These are phyloP conservation scores for Dovyalis caffra DNA, from an alignment of 345 rosid genomes.

Conservation along the genomic window DNA sequence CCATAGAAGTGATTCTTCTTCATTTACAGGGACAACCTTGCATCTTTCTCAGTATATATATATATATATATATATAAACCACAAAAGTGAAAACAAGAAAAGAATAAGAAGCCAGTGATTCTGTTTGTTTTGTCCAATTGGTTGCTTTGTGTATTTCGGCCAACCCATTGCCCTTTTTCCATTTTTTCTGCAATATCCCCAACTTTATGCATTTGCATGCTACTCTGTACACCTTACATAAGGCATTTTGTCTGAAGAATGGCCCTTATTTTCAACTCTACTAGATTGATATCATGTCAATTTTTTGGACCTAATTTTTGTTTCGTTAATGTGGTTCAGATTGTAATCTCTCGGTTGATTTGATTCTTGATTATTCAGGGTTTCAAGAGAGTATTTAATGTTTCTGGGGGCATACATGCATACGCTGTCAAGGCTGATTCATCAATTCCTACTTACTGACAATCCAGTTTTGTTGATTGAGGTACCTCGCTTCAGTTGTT, in stretches of 20 bases:
- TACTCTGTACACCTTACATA: background rate
- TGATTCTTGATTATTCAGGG: conserved; percentile 48
- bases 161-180: no score
- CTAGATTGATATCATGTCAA: background rate
- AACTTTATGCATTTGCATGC: background rate
- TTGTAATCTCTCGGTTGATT: background rate
- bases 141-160: no score
- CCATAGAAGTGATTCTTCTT: no score
- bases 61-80: no score
- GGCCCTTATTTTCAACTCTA: background rate
- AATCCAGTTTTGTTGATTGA: background rate
- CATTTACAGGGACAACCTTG: no score
- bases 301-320: background rate
- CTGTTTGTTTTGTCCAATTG: no score
- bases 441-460: conserved; percentile 75
- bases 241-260: background rate
- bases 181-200: background rate
- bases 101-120: no score
- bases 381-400: conserved; percentile 65
- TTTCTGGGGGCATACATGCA: conserved; percentile 82
- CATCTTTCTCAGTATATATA: no score
- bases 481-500: background rate
- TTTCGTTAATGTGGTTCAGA: background rate
- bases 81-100: no score
- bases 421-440: conserved; percentile 72